Evolutionary conservation across 2,329 filamentous ascomycete genomes (phyloP).

Genomic region (Tolypocladium capitatum): DNA sequence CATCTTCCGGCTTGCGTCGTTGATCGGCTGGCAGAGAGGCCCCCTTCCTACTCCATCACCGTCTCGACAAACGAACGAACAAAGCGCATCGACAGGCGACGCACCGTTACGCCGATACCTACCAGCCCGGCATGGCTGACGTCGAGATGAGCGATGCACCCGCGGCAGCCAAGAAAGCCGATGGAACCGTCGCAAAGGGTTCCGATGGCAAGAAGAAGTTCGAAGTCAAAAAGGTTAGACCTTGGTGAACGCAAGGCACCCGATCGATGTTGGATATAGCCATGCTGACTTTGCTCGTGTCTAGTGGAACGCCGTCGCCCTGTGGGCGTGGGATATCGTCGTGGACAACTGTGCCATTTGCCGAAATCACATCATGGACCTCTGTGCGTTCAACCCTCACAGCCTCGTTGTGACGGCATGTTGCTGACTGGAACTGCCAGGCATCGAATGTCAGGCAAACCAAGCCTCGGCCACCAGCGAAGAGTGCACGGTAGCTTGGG

Average conservation of each 20-base stretch:
- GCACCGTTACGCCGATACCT: not conserved
- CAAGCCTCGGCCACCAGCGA: slow-evolving; percentile 95
- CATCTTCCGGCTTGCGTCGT: not conserved
- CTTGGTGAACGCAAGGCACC: not conserved
- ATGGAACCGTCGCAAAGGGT: slow-evolving; percentile 33
- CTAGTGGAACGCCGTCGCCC: slow-evolving; percentile 94
- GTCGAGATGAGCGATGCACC: slow-evolving; percentile 91
- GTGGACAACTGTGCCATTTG: slow-evolving; percentile 99
- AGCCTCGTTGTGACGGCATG: not conserved
- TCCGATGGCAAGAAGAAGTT: slow-evolving; percentile 81
- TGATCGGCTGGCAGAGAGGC: not conserved
- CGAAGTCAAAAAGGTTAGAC: slow-evolving; percentile 91
- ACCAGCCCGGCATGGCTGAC: slow-evolving; percentile 58
- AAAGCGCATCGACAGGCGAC: not conserved
- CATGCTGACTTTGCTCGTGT: slow-evolving; percentile 2
- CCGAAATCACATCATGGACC: slow-evolving; percentile 98
- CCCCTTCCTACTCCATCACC: not conserved
- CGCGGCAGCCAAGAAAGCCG: slow-evolving; percentile 41
- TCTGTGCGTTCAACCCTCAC: slow-evolving; percentile 49
- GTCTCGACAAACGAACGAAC: not conserved
- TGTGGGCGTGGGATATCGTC: slow-evolving; percentile 99
- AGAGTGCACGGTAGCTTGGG: slow-evolving; percentile 98
- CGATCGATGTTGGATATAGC: too few relatives aligned
- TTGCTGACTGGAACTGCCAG: slow-evolving; percentile 26
- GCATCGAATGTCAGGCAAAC: slow-evolving; percentile 97